Base-by-base conservation (phyloP, 768 basidiomycete genomes). In the Gloeopeniophorella convolvens region DNA sequence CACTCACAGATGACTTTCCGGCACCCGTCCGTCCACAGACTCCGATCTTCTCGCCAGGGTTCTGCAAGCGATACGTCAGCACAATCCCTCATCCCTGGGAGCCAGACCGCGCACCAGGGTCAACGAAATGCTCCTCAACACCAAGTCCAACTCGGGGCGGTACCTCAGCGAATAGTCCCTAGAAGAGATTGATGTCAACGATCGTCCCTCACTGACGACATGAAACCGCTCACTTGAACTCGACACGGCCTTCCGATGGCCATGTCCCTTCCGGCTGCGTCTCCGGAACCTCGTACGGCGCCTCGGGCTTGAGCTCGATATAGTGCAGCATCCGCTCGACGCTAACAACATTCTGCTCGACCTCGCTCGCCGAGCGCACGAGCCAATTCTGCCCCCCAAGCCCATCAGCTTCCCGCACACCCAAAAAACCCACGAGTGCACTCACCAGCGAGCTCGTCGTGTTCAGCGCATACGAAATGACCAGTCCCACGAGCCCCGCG, bases 271-370 rank as follows among this genome's bases (percentile, higher is more conserved):
- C 59, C 0, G 84, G 82, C 40, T 80, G 75, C 10, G 63, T 66
- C 18, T 81, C 81, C 0, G 78, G 74, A 15, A 88, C 69, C 51
- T 89, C 83, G 35, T 77, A 74, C 0, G 86, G 79, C 1, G 87
- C 90, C 66, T 97, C 94, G 0, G 82, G 71, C 15, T 71, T 60
- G 15, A 95, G 72, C 6, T 83, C 72, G 23, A 81, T 82, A 60
- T 96, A 94, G 59, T 93, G 83, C 23, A 88, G 65, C 45, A 94
- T 85, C 5, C 91, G 82, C 64, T 95, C 92, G 13, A 90, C 86
- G 60, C 87, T 89, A 52, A 92, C 89, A 59, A 91, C 83, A 57
- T 89, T 89, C 59, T 92, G 87, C 62, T 95, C 92, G 11, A 92
- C 88, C 65, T 94, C 92, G 59, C 83, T 86, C 3, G 85, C 82